Conservation (phyloP, 805 yeast genomes). For the Sugiyamaella floridensis region DNA sequence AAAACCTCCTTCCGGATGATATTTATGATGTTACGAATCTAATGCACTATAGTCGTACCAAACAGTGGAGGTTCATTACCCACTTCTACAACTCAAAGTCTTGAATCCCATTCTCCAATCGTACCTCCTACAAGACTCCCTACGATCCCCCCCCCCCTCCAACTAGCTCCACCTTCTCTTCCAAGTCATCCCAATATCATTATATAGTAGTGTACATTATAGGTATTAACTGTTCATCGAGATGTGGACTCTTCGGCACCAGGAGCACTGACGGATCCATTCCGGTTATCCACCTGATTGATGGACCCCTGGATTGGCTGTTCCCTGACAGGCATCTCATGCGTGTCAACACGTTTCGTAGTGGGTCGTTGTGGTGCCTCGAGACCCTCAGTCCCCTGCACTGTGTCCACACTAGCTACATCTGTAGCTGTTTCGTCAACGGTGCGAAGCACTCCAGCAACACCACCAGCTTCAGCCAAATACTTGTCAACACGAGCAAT, state of each 20-base stretch:
- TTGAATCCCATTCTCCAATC: no score
- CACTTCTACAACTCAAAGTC: no score
- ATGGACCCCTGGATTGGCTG: conserved; percentile 10
- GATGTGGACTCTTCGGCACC: not conserved
- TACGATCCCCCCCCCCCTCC: no score
- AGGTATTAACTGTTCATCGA: not conserved
- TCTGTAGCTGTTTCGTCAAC: conserved; percentile 4
- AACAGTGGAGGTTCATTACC: no score
- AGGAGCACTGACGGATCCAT: not conserved
- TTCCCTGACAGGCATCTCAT: conserved; percentile 8
- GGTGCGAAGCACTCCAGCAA: not conserved
- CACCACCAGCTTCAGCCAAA: not conserved
- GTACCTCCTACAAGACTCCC: no score
- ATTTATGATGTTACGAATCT: not conserved
- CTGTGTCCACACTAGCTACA: not conserved
- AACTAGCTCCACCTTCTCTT: no score
- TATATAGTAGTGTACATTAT: not conserved
- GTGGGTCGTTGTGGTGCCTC: conserved; percentile 6
- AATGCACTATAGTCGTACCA: not conserved
- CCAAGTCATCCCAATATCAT: not conserved
- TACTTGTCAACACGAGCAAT: conserved; percentile 18
- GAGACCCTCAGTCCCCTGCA: conserved; percentile 7
- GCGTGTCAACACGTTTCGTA: conserved; percentile 15
- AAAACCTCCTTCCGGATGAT: not conserved
- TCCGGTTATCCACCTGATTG: conserved; percentile 5